Evolutionary conservation across 1,284 basidiomycete genomes (phyloP), one percentile per base, ranked within the genome.

Genomic region (Moesziomyces antarcticus): DNA sequence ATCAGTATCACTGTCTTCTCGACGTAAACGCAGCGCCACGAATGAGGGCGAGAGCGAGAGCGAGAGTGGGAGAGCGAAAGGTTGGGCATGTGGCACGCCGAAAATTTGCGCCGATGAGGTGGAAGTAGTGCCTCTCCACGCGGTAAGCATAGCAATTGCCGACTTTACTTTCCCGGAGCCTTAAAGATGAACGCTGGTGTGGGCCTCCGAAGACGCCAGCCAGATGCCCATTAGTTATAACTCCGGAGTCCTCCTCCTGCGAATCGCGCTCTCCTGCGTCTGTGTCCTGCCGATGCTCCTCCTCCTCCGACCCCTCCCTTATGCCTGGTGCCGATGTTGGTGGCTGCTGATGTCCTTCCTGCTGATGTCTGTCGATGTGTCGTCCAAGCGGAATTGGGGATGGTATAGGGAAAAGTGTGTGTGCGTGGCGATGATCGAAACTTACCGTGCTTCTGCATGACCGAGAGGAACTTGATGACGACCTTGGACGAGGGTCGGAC

Each of bases 371-470:
- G 37, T 33, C 30, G 14, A 5, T 30, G 25, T 30, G 22, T 21
- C 37, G 8, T 25, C 33, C 22, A 30, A 18, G 22, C n/a, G 22
- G 9, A 10, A 4, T 56, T 22, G 42, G 27, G 25, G 42, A 47
- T 18, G 27, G 24, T n/a, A 33, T 45, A 35, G 24, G 44, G 51
- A 27, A 42, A 42, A 20, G 21, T 41, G 44, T 30, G n/a, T 27
- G 40, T 44, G 22, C 13, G 49, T 27, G 22, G 24, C 0, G 24
- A 20, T 8, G 16, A 7, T 25, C n/a, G 24, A 53, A n/a, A 82
- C 82, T 69, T 75, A 83, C 82, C 82, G 70, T 84, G 82, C 75
- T 82, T 82, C 72, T 84, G 82, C 82, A 84, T 84, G 55, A 82
- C 80, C 27, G 77, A 77, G 33, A 84, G 77, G 80, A 84, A 84